phyloP scores from a whole-genome alignment of 1,284 basidiomycete genomes.

The Sutorius eximius region DNA sequence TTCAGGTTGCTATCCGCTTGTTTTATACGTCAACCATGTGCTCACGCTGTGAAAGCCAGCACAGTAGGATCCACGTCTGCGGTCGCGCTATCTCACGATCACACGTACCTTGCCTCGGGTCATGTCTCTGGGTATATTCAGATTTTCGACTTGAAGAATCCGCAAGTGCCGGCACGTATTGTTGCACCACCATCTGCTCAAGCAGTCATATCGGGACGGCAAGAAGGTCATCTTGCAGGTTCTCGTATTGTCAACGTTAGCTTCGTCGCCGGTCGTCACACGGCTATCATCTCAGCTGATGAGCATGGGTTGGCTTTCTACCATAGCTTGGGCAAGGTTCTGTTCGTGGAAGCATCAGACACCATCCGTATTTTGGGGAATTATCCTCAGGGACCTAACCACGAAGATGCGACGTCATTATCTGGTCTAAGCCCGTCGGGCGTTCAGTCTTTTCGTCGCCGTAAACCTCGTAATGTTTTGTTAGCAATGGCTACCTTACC shows the following conservation, averaged over 20 bases:
- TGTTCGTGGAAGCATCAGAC: constrained; percentile 95
- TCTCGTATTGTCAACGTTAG: constrained; percentile 84
- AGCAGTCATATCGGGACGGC: constrained; percentile 75
- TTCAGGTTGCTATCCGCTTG: constrained; percentile 50
- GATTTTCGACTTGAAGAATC: constrained; percentile 78
- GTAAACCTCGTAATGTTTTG: constrained; percentile 60
- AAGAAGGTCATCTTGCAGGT: constrained; percentile 91
- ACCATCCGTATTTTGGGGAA: constrained; percentile 92
- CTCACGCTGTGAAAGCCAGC: constrained; percentile 46
- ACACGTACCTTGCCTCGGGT: constrained; percentile 90
- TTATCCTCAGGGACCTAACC: constrained; percentile 64
- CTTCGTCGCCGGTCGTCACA: constrained; percentile 93
- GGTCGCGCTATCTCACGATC: constrained; percentile 89
- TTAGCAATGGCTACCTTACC: constrained; percentile 84
- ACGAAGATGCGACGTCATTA: constrained; percentile 5
- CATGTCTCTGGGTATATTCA: constrained; percentile 86
- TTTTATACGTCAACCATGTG: constrained; percentile 3
- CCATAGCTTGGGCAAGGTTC: constrained; percentile 91
- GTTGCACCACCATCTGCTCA: constrained; percentile 72
- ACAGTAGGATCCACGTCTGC: constrained; percentile 84
- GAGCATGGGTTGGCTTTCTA: constrained; percentile 93
- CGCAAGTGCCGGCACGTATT: constrained; percentile 64
- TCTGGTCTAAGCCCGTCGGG: constrained; percentile 14
- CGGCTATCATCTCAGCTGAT: constrained; percentile 91
- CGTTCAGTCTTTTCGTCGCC: constrained; percentile 34